phyloP scores from a whole-genome alignment of 495 filamentous ascomycete genomes.

The Elasticomyces elasticus region DNA sequence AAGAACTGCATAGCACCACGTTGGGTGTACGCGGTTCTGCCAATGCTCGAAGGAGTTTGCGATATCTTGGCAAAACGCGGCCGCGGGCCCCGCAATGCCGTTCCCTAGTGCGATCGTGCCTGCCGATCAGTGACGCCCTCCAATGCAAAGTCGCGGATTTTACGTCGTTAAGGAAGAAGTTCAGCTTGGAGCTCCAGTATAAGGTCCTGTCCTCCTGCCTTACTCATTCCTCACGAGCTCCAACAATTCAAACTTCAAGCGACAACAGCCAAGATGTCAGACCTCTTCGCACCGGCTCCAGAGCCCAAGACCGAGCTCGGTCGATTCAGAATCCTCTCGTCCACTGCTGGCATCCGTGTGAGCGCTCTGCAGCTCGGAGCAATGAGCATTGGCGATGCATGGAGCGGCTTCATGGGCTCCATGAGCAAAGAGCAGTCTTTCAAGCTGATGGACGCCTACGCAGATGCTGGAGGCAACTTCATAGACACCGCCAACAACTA shows the following conservation, averaged over 20 bases:
- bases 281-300: constrained; percentile 31
- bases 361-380: constrained; percentile 49
- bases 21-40: too few species aligned
- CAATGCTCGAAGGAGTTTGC: too few species aligned
- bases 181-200: background rate
- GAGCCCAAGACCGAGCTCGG: constrained; percentile 47
- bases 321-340: constrained; percentile 50
- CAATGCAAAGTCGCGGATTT: background rate
- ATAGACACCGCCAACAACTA: constrained; percentile 57
- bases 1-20: too few species aligned
- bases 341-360: constrained; percentile 49
- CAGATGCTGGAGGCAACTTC: constrained; percentile 65
- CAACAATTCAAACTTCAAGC: background rate
- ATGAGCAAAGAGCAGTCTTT: constrained; percentile 52
- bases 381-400: constrained; percentile 53
- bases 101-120: too few species aligned
- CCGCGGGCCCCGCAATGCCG: too few species aligned
- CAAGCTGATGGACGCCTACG: constrained; percentile 53
- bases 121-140: background rate
- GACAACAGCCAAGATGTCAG: background rate
- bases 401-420: constrained; percentile 43
- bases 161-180: background rate
- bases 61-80: too few species aligned
- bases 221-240: background rate
- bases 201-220: background rate